Percentiles rank a stretch among this genome's conserved stretches.
phyloP scores from a whole-genome alignment of 768 basidiomycete genomes.

The Basidioascus undulatus region DNA sequence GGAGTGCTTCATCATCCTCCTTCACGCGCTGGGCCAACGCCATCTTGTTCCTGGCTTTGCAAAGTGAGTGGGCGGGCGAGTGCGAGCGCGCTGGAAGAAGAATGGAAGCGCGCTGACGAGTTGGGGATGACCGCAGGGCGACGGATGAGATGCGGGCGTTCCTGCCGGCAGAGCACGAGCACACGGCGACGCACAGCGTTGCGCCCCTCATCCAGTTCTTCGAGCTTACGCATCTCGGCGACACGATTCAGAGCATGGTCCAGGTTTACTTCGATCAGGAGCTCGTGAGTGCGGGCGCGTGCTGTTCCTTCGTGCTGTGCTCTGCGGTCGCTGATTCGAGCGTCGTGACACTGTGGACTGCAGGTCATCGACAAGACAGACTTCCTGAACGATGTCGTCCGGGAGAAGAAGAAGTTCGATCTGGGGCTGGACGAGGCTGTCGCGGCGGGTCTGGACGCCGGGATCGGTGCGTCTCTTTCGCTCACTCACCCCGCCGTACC shows the following conservation, averaged over 20 bases:
- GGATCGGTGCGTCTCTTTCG: too few species aligned
- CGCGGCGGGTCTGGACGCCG: conserved; percentile 76
- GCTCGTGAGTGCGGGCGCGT: conserved; percentile 44
- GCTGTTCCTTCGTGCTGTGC: too few species aligned
- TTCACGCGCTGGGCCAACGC: conserved; percentile 47
- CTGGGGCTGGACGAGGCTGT: conserved; percentile 78
- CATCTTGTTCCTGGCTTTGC: conserved; percentile 64
- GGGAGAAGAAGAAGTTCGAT: conserved; percentile 94
- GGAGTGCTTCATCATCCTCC: conserved; percentile 66
- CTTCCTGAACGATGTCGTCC: conserved; percentile 72
- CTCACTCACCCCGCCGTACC: too few species aligned
- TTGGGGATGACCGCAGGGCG: conserved; percentile 46
- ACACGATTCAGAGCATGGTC: conserved; percentile 91
- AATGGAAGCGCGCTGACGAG: neutral
- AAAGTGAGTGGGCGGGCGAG: conserved; percentile 25
- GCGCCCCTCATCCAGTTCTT: conserved; percentile 91
- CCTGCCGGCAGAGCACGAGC: conserved; percentile 60
- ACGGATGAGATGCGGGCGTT: conserved; percentile 70
- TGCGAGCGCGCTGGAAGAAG: conserved; percentile 38
- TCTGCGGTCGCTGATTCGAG: neutral
- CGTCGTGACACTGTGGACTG: conserved; percentile 26
- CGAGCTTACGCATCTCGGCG: conserved; percentile 85
- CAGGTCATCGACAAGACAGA: conserved; percentile 74
- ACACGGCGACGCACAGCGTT: conserved; percentile 31
- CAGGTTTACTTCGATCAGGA: conserved; percentile 98